Conservation (phyloP, 2,329 filamentous ascomycete species). For the Pseudovirgaria hyperparasitica region DNA sequence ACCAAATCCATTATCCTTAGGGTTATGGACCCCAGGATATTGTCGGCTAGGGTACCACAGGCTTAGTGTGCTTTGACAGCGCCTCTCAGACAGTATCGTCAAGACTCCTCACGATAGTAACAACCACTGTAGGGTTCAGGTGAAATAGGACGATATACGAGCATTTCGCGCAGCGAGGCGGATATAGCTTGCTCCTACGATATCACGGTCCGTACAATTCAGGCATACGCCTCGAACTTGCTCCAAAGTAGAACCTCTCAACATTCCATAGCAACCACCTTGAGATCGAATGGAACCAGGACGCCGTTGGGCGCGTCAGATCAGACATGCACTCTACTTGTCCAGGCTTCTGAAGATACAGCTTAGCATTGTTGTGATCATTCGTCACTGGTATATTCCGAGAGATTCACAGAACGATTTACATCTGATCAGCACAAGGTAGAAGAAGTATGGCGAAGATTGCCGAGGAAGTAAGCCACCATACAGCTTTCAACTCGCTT, state of each 20-base stretch:
- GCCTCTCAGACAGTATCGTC: slow-evolving; percentile 5
- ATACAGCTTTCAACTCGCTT: no score
- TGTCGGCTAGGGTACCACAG: no score
- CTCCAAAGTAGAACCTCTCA: slow-evolving; percentile 5
- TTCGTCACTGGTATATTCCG: no score
- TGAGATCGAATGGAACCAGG: slow-evolving; percentile 3
- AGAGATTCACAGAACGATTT: no score
- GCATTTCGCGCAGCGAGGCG: slow-evolving; percentile 6
- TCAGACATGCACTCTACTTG: slow-evolving; percentile 5
- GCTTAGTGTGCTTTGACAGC: slow-evolving; percentile 5
- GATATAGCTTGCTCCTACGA: slow-evolving; percentile 5
- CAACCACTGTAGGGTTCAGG: slow-evolving; percentile 1
- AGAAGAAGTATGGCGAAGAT: no score
- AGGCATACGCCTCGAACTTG: slow-evolving; percentile 6
- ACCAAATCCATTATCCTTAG: no score
- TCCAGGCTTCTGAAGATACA: no score
- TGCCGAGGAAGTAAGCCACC: no score
- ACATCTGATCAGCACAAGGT: no score
- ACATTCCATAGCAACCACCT: slow-evolving; percentile 3
- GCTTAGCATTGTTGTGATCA: no score
- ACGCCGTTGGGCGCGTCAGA: slow-evolving; percentile 3
- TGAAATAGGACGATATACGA: slow-evolving; percentile 7
- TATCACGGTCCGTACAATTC: slow-evolving; percentile 6
- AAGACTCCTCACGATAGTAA: slow-evolving; percentile 5
- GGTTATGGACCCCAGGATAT: no score